These are phyloP conservation scores for Isatis lusitanica DNA, from an alignment of 441 rosid genomes.

Conservation along the genomic window DNA sequence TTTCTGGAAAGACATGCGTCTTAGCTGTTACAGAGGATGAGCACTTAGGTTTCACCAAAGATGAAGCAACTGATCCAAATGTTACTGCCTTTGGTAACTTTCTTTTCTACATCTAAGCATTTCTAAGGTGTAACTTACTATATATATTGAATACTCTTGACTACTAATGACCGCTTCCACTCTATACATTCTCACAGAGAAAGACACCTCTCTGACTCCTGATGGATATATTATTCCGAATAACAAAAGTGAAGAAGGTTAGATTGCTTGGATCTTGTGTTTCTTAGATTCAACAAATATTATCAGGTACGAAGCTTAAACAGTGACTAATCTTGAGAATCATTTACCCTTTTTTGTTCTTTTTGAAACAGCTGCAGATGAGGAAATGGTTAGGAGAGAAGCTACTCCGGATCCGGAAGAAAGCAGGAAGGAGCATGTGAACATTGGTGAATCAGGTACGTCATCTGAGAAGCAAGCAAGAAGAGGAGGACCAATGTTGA, in stretches of 20 bases:
- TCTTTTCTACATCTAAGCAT: background rate
- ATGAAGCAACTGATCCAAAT: conserved; percentile 3
- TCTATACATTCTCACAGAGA: conserved; percentile 7
- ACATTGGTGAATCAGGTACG: conserved; percentile 15
- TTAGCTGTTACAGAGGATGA: background rate
- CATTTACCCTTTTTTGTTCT: background rate
- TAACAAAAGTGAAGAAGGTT: conserved; percentile 1
- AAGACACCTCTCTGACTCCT: background rate
- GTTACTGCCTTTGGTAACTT: conserved; percentile 17
- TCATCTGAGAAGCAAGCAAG: background rate
- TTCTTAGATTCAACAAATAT: background rate
- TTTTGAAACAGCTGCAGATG: conserved; percentile 6
- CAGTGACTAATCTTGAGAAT: background rate
- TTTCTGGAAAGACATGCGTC: background rate
- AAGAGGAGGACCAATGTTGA: conserved; percentile 17
- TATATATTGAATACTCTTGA: background rate
- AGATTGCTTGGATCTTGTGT: background rate
- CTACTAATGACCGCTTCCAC: conserved; percentile 6
- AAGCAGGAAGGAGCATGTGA: background rate
- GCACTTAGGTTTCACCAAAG: background rate
- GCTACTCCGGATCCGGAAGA: conserved; percentile 13
- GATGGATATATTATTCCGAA: background rate
- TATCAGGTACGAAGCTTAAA: background rate
- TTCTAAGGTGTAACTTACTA: background rate
- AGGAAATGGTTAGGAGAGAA: conserved; percentile 7